Base-by-base conservation (phyloP, 2,329 filamentous ascomycete species). In the Calonectria henricotiae region DNA sequence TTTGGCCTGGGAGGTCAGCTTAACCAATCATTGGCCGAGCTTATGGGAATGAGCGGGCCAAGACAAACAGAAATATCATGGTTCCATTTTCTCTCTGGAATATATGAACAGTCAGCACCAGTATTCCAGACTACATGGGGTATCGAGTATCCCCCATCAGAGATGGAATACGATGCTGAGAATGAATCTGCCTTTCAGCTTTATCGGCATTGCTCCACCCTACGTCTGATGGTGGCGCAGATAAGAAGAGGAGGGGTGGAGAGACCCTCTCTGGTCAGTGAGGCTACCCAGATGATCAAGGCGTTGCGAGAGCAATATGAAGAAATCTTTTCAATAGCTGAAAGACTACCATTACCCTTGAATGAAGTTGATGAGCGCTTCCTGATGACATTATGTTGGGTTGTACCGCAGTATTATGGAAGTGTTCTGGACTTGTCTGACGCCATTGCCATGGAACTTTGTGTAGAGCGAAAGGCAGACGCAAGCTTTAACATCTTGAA, bases 121-220 rank as follows among this genome's bases (percentile, higher is more conserved):
- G 30, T 63, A 1, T 63, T 39, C 13, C 44, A 63, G 9, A 17
- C 30, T 4, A 51, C 32, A 4, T 63, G 61, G 61, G 61, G 61
- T 7, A 41, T 43, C 2, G 43, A 51, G 17, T 63, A 63, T 39
- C 61, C 61, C 13, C 9, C 20, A 11, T 23, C 61, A 13, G 61
- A 63, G 44, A 11, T 51, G 9, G 8, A 39, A 5, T 63, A 63
- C 17, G 61, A 63, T 30, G 44, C n/a, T 2, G 61, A 63, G 5
- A 63, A 63, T 13, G 43, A 63, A 39, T 25, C 32, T 12, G 61
- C 61, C 11, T 63, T 63, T 41, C 61, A 51, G 5, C 61, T 63
- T 2, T 63, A 63, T 30, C 44, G 61, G 13, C 44, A 63, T 20
- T 63, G 61, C 32, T 63, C 61, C 5, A 63, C 61, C 1, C 32